Percentiles rank a stretch among this genome's conserved stretches.
Evolutionary conservation across 352 stramenopile genomes (phyloP).

Genomic region (Phytophthora tubulina): DNA sequence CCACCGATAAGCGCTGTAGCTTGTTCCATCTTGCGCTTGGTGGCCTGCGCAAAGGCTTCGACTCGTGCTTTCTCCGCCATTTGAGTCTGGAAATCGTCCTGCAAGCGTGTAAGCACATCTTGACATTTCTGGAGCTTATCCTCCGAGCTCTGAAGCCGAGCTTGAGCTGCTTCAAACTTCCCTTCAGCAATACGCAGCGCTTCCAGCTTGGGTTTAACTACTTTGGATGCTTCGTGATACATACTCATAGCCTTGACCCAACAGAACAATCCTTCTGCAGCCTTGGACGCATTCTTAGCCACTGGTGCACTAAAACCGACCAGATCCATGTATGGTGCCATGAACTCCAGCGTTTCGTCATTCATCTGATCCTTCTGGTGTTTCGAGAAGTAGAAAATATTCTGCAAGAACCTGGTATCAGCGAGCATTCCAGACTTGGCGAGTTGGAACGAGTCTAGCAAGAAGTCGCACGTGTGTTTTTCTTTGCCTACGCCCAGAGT

Average conservation of each 20-base stretch:
- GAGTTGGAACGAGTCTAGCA: conserved; percentile 89
- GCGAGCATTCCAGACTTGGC: conserved; percentile 88
- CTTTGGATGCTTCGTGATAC: conserved; percentile 93
- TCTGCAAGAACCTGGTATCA: conserved; percentile 89
- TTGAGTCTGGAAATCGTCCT: conserved; percentile 90
- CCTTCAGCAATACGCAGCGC: conserved; percentile 90
- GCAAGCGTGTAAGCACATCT: conserved; percentile 67
- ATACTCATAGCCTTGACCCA: conserved; percentile 93
- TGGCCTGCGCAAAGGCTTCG: conserved; percentile 85
- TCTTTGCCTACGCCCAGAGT: conserved; percentile 87
- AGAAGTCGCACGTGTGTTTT: conserved; percentile 87
- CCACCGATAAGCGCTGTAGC: conserved; percentile 90
- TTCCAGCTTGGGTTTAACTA: conserved; percentile 95
- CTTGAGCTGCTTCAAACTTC: conserved; percentile 86
- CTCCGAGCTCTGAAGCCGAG: conserved; percentile 72
- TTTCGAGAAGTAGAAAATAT: conserved; percentile 93
- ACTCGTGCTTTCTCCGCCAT: conserved; percentile 90
- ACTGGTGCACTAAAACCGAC: conserved; percentile 82
- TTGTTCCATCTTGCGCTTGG: conserved; percentile 92
- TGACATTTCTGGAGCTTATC: conserved; percentile 81
- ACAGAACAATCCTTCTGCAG: conserved; percentile 90
- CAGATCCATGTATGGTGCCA: conserved; percentile 92
- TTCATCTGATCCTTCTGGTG: conserved; percentile 94
- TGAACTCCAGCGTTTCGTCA: conserved; percentile 94
- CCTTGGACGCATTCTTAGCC: conserved; percentile 91